Base-by-base conservation (phyloP, 2,329 filamentous ascomycete species). In the Ilyonectria robusta region DNA sequence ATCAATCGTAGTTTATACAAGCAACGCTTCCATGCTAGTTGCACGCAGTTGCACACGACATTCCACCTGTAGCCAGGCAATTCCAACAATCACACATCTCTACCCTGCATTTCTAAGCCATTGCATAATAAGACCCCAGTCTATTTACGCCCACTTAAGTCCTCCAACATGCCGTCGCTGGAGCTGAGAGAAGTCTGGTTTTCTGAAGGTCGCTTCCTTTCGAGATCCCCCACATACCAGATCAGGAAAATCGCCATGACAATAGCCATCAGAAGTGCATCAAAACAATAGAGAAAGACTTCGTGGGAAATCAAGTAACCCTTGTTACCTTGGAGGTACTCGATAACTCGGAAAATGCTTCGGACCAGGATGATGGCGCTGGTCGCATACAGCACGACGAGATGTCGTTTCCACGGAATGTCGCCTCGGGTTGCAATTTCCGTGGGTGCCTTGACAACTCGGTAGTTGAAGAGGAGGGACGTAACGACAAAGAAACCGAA, bases 271-370 rank as follows among this genome's bases (percentile, higher is more conserved):
- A 81, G 75, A 2, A 77, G 59, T 0, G 81, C 78, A 63, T 85
- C 84, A 46, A 85, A 84, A 15, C 84, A 61, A 58, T 84, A 85
- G 1, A 85, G 71, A 40, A 78, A 82, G 1, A 74, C 69, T 67
- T 85, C 83, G 37, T 83, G 79, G 1, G 76, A 78, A 47, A 85
- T 78, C 0, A 85, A 69, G 9, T 80, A 83, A 0, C 83, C 84
- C 0, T 62, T 72, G 7, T 81, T 78, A 1, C 84, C 84, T 65
- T 83, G 78, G 0, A 81, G 66, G 64, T 87, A 87, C 71, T 87
- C 86, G 5, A 86, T 67, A 1, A 85, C 80, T 8, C 85, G 79
- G 55, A 86, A 85, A 21, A 85, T 68, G 57, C 81, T 84, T 48
- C 85, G 77, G 8, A 86, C 73, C n/a, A 85, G 77, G 60, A 87